These are phyloP conservation scores for Physcomitrium patens DNA, from an alignment of 225 moss, liverwort and hornwort genomes.

Conservation along the genomic window DNA sequence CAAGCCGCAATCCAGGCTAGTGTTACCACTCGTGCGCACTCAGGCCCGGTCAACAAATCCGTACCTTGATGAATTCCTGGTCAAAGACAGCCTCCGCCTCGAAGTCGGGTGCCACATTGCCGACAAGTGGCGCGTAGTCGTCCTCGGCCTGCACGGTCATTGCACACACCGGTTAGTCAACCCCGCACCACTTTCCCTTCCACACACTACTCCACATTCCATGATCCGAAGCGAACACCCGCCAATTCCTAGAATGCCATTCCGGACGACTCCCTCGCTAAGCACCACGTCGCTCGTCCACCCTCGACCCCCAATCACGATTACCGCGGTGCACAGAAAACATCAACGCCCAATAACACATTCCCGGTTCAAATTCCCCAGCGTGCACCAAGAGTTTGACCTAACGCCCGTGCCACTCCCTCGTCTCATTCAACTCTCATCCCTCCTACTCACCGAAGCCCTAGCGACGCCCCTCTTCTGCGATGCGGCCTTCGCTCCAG, in stretches of 20 bases:
- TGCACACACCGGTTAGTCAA: no score
- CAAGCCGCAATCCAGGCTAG: slow-evolving; percentile 13
- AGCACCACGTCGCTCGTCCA: no score
- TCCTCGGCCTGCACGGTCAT: slow-evolving; percentile 14
- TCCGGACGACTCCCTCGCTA: no score
- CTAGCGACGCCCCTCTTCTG: slow-evolving; percentile 42
- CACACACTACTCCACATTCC: no score
- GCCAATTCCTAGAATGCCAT: no score
- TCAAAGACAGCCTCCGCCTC: slow-evolving; percentile 97
- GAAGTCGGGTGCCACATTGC: slow-evolving; percentile 91
- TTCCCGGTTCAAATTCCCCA: not conserved
- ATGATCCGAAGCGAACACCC: no score
- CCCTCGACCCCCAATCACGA: no score
- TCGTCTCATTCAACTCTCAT: not conserved
- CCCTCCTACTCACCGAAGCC: slow-evolving; percentile 33
- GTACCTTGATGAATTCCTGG: slow-evolving; percentile 93
- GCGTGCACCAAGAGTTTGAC: not conserved
- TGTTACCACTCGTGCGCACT: not conserved
- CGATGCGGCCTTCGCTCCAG: slow-evolving; percentile 22
- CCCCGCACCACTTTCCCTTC: no score
- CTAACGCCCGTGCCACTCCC: not conserved
- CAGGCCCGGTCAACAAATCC: not conserved
- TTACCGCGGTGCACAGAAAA: no score
- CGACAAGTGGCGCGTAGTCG: slow-evolving; percentile 67
- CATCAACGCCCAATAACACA: no score